These are phyloP conservation scores for Rhinocladiella mackenziei DNA, from an alignment of 2,329 filamentous ascomycete species.

Conservation along the genomic window DNA sequence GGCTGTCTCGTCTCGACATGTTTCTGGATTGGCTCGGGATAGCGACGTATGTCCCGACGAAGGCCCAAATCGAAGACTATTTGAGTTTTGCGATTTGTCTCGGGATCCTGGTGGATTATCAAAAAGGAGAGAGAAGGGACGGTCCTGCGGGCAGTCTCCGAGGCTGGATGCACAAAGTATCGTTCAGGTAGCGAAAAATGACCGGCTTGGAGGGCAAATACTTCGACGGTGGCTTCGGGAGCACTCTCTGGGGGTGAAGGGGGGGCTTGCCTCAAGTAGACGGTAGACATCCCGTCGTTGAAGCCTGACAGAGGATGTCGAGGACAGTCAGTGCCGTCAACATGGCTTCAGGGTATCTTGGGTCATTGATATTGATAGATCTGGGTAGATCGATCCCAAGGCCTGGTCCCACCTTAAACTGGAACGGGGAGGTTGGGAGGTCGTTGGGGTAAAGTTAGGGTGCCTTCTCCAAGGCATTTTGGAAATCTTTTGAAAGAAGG, in stretches of 20 bases:
- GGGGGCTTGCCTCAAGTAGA: constrained; percentile 18
- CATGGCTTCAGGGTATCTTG: constrained; percentile 5
- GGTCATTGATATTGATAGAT: constrained; percentile 11
- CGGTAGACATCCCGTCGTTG: constrained; percentile 19
- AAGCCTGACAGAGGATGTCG: not conserved
- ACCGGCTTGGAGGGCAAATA: constrained; percentile 38
- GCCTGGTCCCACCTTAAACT: constrained; percentile 16
- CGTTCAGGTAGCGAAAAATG: constrained; percentile 31
- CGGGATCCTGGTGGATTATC: constrained; percentile 28
- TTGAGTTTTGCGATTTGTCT: constrained; percentile 22
- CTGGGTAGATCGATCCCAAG: constrained; percentile 5
- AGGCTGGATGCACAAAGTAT: constrained; percentile 31
- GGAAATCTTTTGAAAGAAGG: too few relatives aligned
- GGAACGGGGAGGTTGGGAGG: constrained; percentile 1
- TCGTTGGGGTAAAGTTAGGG: not conserved
- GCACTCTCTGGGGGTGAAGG: constrained; percentile 23
- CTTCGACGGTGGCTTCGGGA: constrained; percentile 30
- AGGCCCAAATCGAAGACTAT: constrained; percentile 34
- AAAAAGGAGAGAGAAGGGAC: constrained; percentile 35
- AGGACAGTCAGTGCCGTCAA: constrained; percentile 1
- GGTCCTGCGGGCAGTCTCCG: constrained; percentile 25
- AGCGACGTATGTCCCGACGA: constrained; percentile 27
- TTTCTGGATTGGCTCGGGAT: constrained; percentile 28
- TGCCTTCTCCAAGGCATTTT: constrained; percentile 4
- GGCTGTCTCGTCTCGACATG: constrained; percentile 32